phyloP scores from a whole-genome alignment of 306 rosid species.

The Hippophae tibetana region DNA sequence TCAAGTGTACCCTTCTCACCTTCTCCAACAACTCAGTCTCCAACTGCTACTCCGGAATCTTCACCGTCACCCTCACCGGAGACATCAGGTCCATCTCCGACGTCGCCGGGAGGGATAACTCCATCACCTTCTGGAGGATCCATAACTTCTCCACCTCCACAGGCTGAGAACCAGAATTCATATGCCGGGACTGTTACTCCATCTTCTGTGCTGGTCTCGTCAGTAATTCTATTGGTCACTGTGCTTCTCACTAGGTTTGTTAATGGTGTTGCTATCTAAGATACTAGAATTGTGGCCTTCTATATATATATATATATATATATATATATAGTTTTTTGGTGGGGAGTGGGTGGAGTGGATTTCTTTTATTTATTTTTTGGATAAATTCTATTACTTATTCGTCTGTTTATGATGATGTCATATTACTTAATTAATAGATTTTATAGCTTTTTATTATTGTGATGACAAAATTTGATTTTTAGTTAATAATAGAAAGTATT shows the following conservation, averaged over 20 bases:
- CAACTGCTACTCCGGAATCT: neutral
- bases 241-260: conserved; percentile 19
- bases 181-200: conserved; percentile 19
- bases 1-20: neutral
- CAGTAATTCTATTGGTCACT: conserved; percentile 23
- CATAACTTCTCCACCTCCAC: neutral
- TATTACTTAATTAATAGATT: too few relatives aligned
- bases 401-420: too few relatives aligned
- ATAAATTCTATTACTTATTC: too few relatives aligned
- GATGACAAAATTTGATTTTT: too few relatives aligned
- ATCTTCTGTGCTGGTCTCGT: conserved; percentile 14
- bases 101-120: conserved; percentile 4
- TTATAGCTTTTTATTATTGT: too few relatives aligned
- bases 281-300: too few relatives aligned
- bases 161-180: neutral
- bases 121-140: neutral
- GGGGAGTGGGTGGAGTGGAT: too few relatives aligned
- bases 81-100: neutral
- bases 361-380: too few relatives aligned
- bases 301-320: too few relatives aligned
- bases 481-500: too few relatives aligned
- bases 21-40: neutral
- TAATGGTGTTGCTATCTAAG: neutral
- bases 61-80: neutral
- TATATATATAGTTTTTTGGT: too few relatives aligned